These are phyloP conservation scores for Calocybe indica DNA, from an alignment of 768 basidiomycete species.

Conservation along the genomic window DNA sequence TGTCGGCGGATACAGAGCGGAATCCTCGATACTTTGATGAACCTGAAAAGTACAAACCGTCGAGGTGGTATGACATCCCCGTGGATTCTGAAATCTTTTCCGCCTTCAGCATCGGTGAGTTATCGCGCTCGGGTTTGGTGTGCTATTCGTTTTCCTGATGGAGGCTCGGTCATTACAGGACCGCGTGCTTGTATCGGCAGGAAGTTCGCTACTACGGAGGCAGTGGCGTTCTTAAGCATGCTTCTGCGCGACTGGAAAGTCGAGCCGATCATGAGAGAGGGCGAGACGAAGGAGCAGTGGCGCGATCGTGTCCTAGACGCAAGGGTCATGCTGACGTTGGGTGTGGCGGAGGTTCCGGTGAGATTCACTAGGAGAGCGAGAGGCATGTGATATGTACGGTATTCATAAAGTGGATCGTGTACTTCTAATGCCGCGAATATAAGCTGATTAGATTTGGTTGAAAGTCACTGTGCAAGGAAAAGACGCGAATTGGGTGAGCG, in stretches of 20 bases:
- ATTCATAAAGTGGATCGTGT: no score
- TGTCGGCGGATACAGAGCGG: slow-evolving; percentile 27
- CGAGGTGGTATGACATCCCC: slow-evolving; percentile 40
- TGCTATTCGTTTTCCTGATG: background rate
- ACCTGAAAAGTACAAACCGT: slow-evolving; percentile 42
- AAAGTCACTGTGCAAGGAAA: no score
- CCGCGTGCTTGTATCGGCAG: slow-evolving; percentile 51
- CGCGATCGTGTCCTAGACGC: slow-evolving; percentile 29
- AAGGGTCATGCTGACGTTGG: slow-evolving; percentile 28
- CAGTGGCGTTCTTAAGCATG: slow-evolving; percentile 45
- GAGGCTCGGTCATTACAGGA: slow-evolving; percentile 17
- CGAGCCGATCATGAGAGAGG: slow-evolving; percentile 33
- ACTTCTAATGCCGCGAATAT: no score
- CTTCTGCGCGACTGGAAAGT: slow-evolving; percentile 49
- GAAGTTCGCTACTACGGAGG: slow-evolving; percentile 48
- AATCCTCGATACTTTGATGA: slow-evolving; percentile 45
- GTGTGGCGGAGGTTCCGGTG: slow-evolving; percentile 25
- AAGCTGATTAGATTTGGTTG: no score
- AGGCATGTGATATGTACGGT: background rate
- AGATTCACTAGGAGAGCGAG: slow-evolving; percentile 21
- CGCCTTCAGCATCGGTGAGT: slow-evolving; percentile 39
- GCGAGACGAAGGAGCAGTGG: slow-evolving; percentile 36
- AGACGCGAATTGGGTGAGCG: no score
- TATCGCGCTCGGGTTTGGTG: slow-evolving; percentile 1
- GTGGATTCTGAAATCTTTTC: slow-evolving; percentile 38